Evolutionary conservation across 2,329 filamentous ascomycete species (phyloP), one percentile per base, ranked within the genome.

Genomic region (Trichoderma atroviride): DNA sequence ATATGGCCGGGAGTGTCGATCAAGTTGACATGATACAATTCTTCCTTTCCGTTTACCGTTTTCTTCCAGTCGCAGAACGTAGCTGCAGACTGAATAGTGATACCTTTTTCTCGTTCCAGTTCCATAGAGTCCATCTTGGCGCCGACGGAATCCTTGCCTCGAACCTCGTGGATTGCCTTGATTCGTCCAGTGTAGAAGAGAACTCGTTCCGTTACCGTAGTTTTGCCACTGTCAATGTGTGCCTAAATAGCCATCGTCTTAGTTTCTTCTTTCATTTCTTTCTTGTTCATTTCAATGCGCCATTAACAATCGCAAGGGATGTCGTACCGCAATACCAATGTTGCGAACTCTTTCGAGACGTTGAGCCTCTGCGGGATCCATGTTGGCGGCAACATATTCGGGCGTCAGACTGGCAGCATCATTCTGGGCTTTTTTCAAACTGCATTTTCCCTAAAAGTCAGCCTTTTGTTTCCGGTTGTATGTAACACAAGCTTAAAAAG

Each of bases 81-180:
- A 29, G 96, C 96, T 13, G 96, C 96, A 74, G 95, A 98, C 81
- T 99, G 95, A 77, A 99, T 99, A 69, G 96, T 99, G 80, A 99
- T 99, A 76, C 96, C 96, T 85, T 97, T 97, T 81, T 98, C 96
- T 81, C 96, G 88, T 83, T 99, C 96, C 74, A 99, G 86, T 75
- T 99, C 96, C 96, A 99, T 99, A 31, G 94, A 97, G 84, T 99
- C 96, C 96, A 99, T 99, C 85, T 99, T 99, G 71, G 96, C 96
- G 73, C 96, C 96, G 52, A 97, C 94, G 43, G 92, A 89, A 86
- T 99, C 96, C 78, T 95, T 94, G 70, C 94, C 94, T 77, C 96
- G 89, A 55, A 99, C 96, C 83, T 99, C 96, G 84, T 99, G 96
- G 76, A 99, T 98, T 37, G 93, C 88, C 79, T 96, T 96, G 83